phyloP scores from a whole-genome alignment of 2,329 filamentous ascomycete genomes.

The Cladorrhinum sp. region DNA sequence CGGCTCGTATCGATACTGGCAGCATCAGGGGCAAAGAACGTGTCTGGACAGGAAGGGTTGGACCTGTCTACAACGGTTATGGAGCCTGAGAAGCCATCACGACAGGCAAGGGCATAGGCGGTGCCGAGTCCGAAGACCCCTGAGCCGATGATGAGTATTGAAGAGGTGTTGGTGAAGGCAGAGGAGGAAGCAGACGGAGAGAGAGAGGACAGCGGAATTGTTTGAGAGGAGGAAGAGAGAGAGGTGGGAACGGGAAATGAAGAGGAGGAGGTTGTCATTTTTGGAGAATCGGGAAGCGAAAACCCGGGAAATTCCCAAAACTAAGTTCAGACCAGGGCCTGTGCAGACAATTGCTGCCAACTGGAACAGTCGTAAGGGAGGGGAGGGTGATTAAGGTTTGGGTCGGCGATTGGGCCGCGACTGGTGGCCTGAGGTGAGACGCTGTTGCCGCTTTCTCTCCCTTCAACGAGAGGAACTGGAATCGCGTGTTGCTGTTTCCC shows the following conservation, averaged over 20 bases:
- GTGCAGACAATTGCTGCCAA: not conserved
- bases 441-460: not conserved
- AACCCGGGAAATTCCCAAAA: not conserved
- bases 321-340: not conserved
- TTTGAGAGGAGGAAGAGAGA: slow-evolving; percentile 14
- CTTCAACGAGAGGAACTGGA: not conserved
- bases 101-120: slow-evolving; percentile 66
- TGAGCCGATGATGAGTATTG: slow-evolving; percentile 67
- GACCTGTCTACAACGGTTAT: slow-evolving; percentile 62
- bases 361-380: not conserved
- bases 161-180: slow-evolving; percentile 28
- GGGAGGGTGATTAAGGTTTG: not conserved
- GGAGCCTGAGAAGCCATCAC: slow-evolving; percentile 49
- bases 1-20: slow-evolving; percentile 62
- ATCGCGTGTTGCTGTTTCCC: not conserved
- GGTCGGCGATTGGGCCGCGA: not conserved
- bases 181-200: slow-evolving; percentile 24
- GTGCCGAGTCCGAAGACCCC: slow-evolving; percentile 60
- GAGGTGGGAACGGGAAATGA: slow-evolving; percentile 12
- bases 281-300: not conserved
- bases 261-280: slow-evolving; percentile 6
- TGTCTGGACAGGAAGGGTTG: slow-evolving; percentile 30
- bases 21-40: slow-evolving; percentile 59
- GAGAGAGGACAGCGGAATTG: slow-evolving; percentile 13
- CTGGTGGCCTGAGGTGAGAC: not conserved